Base-by-base conservation (phyloP, 129 eudicot genomes). In the Arctium minus region DNA sequence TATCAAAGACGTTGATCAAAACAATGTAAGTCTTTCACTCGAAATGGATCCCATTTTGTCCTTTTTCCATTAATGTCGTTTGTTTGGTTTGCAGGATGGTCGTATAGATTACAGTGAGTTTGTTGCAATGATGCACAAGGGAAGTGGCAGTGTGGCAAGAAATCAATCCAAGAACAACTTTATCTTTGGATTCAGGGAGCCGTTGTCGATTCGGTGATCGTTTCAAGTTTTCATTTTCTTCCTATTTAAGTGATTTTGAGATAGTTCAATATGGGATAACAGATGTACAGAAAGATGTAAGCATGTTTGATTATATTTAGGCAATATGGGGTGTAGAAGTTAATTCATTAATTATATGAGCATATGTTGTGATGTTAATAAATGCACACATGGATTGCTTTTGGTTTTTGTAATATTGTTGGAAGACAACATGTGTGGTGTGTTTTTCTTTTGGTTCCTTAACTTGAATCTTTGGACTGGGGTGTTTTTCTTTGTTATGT, bases 111-210 rank as follows among this genome's bases (percentile, higher is more conserved):
- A 89, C 77, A 77, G 70, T 35, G 93, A 93, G 82, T 93, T 93
- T 76, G 92, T 91, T 62, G 95, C 93, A 48, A 93, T 91, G 95
- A 93, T 93, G 93, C 92, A 86, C 77, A 88, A 85, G 60, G 94
- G 85, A 38, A 87, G 83, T 69, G 77, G 87, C 22, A 80, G 77
- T 30, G 30, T 87, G 38, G 89, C 83, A 77, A 86, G 85, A 69
- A 90, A 81, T 81, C 80, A 56, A 44, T 79, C 81, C 17, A 90
- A 80, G 80, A 90, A 82, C 64, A 77, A 72, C 79, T 86, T 81
- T 40, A 84, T 86, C 69, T 73, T 81, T 53, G 89, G 88, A 70
- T 70, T 85, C 76, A 80, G 79, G 83, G 87, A 83, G 62, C 86
- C 85, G 1, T 60, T 86, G 50, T 64, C 83, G 8, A 77, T 37